Conservation (phyloP, 192 early-diverging fungal species). For the Jimgerdemannia flammicorona region DNA sequence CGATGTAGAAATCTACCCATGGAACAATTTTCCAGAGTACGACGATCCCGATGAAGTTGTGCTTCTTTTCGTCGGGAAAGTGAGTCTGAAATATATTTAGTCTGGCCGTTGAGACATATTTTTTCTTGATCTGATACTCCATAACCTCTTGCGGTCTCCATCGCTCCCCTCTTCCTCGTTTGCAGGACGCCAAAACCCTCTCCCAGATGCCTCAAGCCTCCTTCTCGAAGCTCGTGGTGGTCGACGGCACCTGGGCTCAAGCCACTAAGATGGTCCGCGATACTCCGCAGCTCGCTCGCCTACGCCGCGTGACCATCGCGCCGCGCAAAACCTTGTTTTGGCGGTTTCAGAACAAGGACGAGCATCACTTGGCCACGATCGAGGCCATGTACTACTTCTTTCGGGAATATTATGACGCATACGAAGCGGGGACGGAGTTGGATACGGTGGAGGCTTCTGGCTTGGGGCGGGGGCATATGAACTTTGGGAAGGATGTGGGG, state of each 20-base stretch:
- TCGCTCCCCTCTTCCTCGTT: neutral
- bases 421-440: conserved; percentile 9
- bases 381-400: conserved; percentile 96
- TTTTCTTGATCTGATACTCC: neutral
- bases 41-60: conserved; percentile 64
- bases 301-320: conserved; percentile 62
- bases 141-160: neutral
- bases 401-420: conserved; percentile 68
- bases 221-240: conserved; percentile 78
- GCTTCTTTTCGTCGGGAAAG: conserved; percentile 84
- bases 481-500: conserved; percentile 9
- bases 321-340: conserved; percentile 85
- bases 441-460: neutral
- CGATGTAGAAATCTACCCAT: conserved; percentile 62
- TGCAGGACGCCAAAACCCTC: conserved; percentile 63
- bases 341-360: conserved; percentile 79
- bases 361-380: conserved; percentile 83
- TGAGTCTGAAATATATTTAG: conserved; percentile 22
- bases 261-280: conserved; percentile 59
- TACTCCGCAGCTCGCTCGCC: conserved; percentile 34
- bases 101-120: no score
- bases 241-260: conserved; percentile 97
- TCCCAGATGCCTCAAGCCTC: conserved; percentile 57
- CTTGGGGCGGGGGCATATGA: neutral
- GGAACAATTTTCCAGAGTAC: conserved; percentile 46